Evolutionary conservation across 129 eudicot genomes (phyloP), one percentile per base, ranked within the genome.

Genomic region (Glebionis coronaria): DNA sequence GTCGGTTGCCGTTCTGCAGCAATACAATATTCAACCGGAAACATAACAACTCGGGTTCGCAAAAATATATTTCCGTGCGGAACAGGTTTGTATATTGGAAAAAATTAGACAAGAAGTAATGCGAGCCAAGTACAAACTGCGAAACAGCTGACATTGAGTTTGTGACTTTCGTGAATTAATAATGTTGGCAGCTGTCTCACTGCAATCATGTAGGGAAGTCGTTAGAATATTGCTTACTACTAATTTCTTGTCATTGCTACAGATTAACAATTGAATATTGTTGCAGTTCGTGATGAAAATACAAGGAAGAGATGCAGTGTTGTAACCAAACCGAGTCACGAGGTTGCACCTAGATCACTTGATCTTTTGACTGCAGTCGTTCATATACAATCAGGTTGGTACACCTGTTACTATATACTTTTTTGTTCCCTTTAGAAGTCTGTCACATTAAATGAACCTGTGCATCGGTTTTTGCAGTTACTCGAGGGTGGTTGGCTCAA

Each of bases 41-140:
- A 81, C 76, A 80, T 94, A 94, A 78, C 97, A 94, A 90, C 87
- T 94, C 79, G 97, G 99, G 50, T 94, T 72, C 71, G 90, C 90
- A 21, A 94, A 90, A 74, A 68, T 94, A 69, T 94, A 80, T 84
- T 87, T 94, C 73, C 86, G 97, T 31, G 76, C 79, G 4, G 95
- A 96, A 60, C 82, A 83, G 79, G 90, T 93, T 79, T 84, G 70
- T 40, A 69, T 77, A 31, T 71, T 89, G 70, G 99, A 93, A 66
- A 71, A 83, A 63, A 66, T 74, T 10, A 87, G 95, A 67, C 76
- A 86, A 70, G 76, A 80, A 75, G 84, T 88, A 60, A 64, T 86
- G 61, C 92, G 82, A 80, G 91, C 92, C 60, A 78, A 80, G 14
- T 74, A 76, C 75, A 81, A 73, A 73, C 83, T 88, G 75, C 92